Evolutionary conservation across 2,329 filamentous ascomycete species (phyloP).

Genomic region (Teratosphaeria nubilosa): DNA sequence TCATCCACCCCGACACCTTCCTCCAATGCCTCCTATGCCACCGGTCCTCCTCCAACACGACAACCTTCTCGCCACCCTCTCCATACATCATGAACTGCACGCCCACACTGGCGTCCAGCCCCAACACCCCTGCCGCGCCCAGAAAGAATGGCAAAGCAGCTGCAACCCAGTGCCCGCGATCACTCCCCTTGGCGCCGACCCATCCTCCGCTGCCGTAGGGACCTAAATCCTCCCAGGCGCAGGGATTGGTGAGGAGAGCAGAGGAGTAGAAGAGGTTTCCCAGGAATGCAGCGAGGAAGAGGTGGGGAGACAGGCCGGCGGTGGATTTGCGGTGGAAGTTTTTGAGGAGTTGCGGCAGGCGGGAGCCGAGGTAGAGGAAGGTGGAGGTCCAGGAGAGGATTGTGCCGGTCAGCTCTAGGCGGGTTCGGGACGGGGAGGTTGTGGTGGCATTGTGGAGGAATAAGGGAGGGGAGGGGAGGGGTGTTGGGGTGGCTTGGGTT

Average conservation of each 20-base stretch:
- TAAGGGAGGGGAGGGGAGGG: slow-evolving; percentile 3
- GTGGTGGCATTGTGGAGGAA: neutral
- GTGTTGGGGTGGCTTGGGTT: slow-evolving; percentile 28
- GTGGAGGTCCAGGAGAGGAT: slow-evolving; percentile 49
- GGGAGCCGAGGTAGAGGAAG: slow-evolving; percentile 47
- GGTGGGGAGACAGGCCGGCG: slow-evolving; percentile 50
- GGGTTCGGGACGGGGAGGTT: slow-evolving; percentile 10
- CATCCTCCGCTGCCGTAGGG: slow-evolving; percentile 48
- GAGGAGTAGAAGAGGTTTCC: slow-evolving; percentile 59
- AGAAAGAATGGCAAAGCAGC: slow-evolving; percentile 55
- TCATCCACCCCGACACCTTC: slow-evolving; percentile 54
- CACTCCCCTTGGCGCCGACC: slow-evolving; percentile 47
- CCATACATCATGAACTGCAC: slow-evolving; percentile 54
- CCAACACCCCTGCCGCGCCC: slow-evolving; percentile 54
- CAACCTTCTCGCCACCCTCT: slow-evolving; percentile 30
- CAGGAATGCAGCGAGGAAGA: slow-evolving; percentile 57
- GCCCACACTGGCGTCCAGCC: slow-evolving; percentile 52
- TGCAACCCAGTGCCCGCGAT: slow-evolving; percentile 46
- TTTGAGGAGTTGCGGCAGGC: slow-evolving; percentile 55
- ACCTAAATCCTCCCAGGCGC: slow-evolving; percentile 48
- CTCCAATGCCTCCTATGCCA: slow-evolving; percentile 39
- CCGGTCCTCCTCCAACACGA: slow-evolving; percentile 37
- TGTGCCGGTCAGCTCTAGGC: slow-evolving; percentile 38
- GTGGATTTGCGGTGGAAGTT: slow-evolving; percentile 55
- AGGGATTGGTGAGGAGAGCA: slow-evolving; percentile 53